Evolutionary conservation across 768 basidiomycete species (phyloP), one percentile per base, ranked within the genome.

Genomic region (Albatrellus ellisii): DNA sequence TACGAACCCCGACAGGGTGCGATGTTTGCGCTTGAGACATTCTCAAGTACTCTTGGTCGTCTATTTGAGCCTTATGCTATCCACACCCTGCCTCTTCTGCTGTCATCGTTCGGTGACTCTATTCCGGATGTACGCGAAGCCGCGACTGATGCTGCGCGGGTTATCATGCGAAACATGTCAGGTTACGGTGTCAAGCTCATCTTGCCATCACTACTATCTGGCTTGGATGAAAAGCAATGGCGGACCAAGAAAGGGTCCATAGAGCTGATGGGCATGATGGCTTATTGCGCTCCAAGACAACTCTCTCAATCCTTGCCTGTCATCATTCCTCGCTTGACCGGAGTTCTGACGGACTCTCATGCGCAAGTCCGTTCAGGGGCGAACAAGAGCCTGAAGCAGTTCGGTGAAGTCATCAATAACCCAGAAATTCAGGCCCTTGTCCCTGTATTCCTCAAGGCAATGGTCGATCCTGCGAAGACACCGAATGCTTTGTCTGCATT

Each of bases 211-310:
- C 59, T 99, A 17, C 68, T 99, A 8, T 79, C 79, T 28, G 92
- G 91, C 18, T 64, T 98, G 39, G 92, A 98, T 51, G 95, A 98
- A 59, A 97, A 94, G 56, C 94, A 98, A 55, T 98, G 95, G 95
- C 72, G 95, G 11, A 88, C 90, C 1, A 98, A 98, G 66, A 87
- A 87, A 59, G 95, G 94, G 2, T 92, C 92, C 6, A 97, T 98
- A 46, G 95, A 99, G 57, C 63, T 98, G 5, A 65, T 99, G 45
- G 95, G 95, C 18, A 86, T 91, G 72, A 98, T 98, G 92, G 95
- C 95, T 1, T 98, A 94, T 61, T 94, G 92, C 57, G 90, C 95
- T 7, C 95, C 94, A 1, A 75, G 79, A 28, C 95, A 99, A 59
- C 73, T 98, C 12, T 95, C 95, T 0, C 67, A 90, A 15, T 98